Evolutionary conservation across 345 rosid species (phyloP).

Genomic region (Salix brachista): DNA sequence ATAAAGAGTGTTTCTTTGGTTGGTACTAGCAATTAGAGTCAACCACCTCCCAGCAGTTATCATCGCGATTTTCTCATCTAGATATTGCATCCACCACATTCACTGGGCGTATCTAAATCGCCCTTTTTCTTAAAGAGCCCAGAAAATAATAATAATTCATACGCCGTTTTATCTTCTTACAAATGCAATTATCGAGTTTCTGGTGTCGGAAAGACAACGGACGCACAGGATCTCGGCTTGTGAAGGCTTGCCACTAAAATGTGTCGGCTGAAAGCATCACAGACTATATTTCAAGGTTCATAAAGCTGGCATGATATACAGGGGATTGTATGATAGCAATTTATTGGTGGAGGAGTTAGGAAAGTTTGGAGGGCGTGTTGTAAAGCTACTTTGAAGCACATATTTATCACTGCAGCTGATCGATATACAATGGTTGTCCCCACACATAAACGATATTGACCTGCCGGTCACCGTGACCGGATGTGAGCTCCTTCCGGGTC

Average conservation of each 20-base stretch:
- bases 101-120: not conserved
- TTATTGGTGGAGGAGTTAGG: not conserved
- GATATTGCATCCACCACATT: not conserved
- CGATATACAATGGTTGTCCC: not conserved
- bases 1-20: slow-evolving; percentile 6
- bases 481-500: not conserved
- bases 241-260: slow-evolving; percentile 26
- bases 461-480: not conserved
- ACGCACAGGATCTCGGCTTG: slow-evolving; percentile 3
- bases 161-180: not conserved
- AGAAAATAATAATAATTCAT: not conserved
- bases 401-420: slow-evolving; percentile 9
- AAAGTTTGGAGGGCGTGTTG: slow-evolving; percentile 21
- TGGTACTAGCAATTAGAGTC: not conserved
- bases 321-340: not conserved
- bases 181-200: not conserved
- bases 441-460: not conserved
- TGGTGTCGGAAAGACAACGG: not conserved
- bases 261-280: slow-evolving; percentile 51
- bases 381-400: slow-evolving; percentile 33
- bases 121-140: not conserved
- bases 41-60: not conserved
- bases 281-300: slow-evolving; percentile 13
- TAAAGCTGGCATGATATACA: slow-evolving; percentile 12
- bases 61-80: not conserved